Evolutionary conservation across 495 filamentous ascomycete genomes (phyloP), one percentile per base, ranked within the genome.

Genomic region (Podospora conica): DNA sequence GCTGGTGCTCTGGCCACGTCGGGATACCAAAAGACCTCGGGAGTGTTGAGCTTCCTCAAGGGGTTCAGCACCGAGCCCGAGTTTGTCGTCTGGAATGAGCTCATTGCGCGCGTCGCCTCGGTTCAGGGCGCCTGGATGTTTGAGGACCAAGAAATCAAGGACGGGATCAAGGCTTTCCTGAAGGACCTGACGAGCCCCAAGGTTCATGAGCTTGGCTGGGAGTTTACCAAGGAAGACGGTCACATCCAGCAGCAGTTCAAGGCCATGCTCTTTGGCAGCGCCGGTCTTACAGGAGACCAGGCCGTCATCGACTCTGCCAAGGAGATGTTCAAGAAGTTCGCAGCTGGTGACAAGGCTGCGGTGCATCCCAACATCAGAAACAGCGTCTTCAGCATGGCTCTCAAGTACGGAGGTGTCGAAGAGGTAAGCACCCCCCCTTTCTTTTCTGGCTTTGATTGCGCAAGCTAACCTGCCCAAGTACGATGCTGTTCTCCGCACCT

Each of bases 71-170:
- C 81, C 55, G 95, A 98, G 79, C 79, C 86, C 9, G 91, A 95
- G 69, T 98, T 92, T 68, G 88, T 97, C 28, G 95, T 98, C 22
- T 98, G 95, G 95, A 90, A 90, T 68, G 92, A 97, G 80, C 90
- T 98, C 63, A 83, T 92, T 40, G 82, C 87, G 15, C 87, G 92
- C 40, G 85, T 97, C 67, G 84, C 85, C 3, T 81, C 85, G 21
- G 84, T 97, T 33, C 90, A 92, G 66, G 82, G 82, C 28, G 90
- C 94, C 23, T 98, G 92, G 93, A 77, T 93, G 27, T 98, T 97
- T 71, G 93, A 97, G 77, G 87, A 93, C 69, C 70, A 86, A 65
- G 79, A 86, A 61, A 85, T 88, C 25, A 86, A 84, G 60, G 87
- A 91, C 66, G 91, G 90, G 8, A 83, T 98, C 22, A 89, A 91